Conservation (phyloP, 1,284 basidiomycete genomes). For the Rhodofomes roseus region DNA sequence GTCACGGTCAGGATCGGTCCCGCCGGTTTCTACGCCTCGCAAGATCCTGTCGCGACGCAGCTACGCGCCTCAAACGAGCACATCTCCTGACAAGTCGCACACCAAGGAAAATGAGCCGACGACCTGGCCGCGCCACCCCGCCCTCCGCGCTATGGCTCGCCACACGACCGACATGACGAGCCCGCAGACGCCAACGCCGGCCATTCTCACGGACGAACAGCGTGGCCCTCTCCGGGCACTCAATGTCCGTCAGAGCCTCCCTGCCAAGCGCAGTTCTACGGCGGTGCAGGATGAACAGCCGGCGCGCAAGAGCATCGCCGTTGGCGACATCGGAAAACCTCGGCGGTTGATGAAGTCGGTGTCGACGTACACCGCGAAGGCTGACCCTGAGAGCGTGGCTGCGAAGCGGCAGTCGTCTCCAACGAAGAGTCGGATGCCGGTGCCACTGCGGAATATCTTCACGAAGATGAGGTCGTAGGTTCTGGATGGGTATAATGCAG, state of each 20-base stretch:
- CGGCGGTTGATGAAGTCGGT: slow-evolving; percentile 12
- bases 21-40: slow-evolving; percentile 5
- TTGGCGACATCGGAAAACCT: slow-evolving; percentile 11
- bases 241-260: slow-evolving; percentile 21
- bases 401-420: slow-evolving; percentile 8
- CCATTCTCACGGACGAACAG: slow-evolving; percentile 8
- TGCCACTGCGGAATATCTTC: slow-evolving; percentile 25
- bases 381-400: not conserved
- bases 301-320: slow-evolving; percentile 4
- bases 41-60: slow-evolving; percentile 13
- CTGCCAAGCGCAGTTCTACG: slow-evolving; percentile 12
- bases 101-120: not conserved
- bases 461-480: slow-evolving; percentile 24
- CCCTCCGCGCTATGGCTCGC: slow-evolving; percentile 21
- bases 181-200: slow-evolving; percentile 11
- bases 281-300: slow-evolving; percentile 1
- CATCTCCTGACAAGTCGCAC: not conserved
- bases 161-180: slow-evolving; percentile 1
- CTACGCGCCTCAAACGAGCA: slow-evolving; percentile 3
- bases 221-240: slow-evolving; percentile 18
- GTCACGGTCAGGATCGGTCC: slow-evolving; percentile 1
- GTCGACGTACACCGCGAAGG: not conserved
- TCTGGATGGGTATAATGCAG: not conserved
- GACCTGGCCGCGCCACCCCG: slow-evolving; percentile 26
- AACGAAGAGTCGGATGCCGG: slow-evolving; percentile 25